These are phyloP conservation scores for Blastobotrys arbuscula DNA, from an alignment of 1,139 yeast genomes.

Conservation along the genomic window DNA sequence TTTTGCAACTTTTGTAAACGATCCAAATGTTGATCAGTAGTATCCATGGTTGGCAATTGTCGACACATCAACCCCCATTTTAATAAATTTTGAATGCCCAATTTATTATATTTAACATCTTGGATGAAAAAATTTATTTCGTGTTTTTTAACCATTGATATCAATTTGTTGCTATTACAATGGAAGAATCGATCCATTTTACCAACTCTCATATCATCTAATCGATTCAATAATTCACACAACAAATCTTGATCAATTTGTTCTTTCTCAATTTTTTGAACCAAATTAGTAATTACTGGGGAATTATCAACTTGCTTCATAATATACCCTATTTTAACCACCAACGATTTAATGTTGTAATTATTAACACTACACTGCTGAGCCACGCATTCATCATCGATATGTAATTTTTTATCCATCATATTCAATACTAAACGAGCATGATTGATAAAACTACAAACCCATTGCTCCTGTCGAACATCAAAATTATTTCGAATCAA, in stretches of 20 bases:
- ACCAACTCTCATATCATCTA: constrained; percentile 21
- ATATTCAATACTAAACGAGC: constrained; percentile 15
- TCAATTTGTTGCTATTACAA: constrained; percentile 7
- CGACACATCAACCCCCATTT: constrained; percentile 17
- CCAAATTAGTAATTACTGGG: background rate
- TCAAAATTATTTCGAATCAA: constrained; percentile 12
- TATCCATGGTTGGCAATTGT: background rate
- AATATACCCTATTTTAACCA: background rate
- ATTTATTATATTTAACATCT: constrained; percentile 18
- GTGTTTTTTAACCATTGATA: constrained; percentile 12
- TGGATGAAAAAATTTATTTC: constrained; percentile 22
- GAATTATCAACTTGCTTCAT: background rate
- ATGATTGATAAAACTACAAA: constrained; percentile 23
- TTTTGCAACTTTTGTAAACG: constrained; percentile 4
- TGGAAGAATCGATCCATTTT: constrained; percentile 13
- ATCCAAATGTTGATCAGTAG: background rate
- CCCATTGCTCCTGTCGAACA: constrained; percentile 23
- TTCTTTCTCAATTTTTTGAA: background rate
- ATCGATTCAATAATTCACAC: constrained; percentile 4
- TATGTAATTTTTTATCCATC: constrained; percentile 13
- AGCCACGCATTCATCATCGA: constrained; percentile 24
- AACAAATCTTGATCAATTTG: background rate
- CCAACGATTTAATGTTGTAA: constrained; percentile 14
- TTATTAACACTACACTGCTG: constrained; percentile 25
- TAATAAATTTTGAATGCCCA: constrained; percentile 18